phyloP scores from a whole-genome alignment of 1,284 basidiomycete species.

The Kwoniella shivajii region DNA sequence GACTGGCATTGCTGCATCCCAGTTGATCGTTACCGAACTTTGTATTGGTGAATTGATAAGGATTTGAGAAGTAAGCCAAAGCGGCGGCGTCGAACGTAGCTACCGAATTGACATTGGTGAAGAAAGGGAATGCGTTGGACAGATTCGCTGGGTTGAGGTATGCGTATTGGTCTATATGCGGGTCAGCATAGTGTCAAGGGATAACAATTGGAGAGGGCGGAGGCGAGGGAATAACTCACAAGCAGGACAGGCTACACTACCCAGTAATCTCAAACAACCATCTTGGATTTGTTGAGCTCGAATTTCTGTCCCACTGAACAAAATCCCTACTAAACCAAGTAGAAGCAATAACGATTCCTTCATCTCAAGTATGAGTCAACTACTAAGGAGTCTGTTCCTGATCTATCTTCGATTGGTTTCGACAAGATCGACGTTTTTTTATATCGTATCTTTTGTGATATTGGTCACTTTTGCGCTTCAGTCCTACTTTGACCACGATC shows the following conservation, averaged over 20 bases:
- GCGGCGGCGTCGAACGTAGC: conserved; percentile 53
- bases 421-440: neutral
- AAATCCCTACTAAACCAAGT: neutral
- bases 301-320: neutral
- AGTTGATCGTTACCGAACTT: conserved; percentile 41
- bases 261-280: conserved; percentile 35
- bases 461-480: neutral
- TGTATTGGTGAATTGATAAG: conserved; percentile 42
- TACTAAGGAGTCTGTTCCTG: too few species aligned
- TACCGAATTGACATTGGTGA: conserved; percentile 49
- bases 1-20: conserved; percentile 41
- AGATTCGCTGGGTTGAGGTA: conserved; percentile 53
- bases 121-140: conserved; percentile 49
- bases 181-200: neutral
- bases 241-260: conserved; percentile 42
- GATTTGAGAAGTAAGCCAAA: conserved; percentile 50
- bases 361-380: too few species aligned
- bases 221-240: too few species aligned
- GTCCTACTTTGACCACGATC: too few species aligned
- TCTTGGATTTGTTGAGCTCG: conserved; percentile 11
- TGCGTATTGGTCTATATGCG: conserved; percentile 38
- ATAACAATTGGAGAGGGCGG: too few species aligned
- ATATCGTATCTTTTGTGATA: neutral
- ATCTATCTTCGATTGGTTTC: too few species aligned
- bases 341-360: neutral